Evolutionary conservation across 371 early-diverging fungal species (phyloP), one percentile per base, ranked within the genome.

Genomic region (Basidiobolus meristosporus): DNA sequence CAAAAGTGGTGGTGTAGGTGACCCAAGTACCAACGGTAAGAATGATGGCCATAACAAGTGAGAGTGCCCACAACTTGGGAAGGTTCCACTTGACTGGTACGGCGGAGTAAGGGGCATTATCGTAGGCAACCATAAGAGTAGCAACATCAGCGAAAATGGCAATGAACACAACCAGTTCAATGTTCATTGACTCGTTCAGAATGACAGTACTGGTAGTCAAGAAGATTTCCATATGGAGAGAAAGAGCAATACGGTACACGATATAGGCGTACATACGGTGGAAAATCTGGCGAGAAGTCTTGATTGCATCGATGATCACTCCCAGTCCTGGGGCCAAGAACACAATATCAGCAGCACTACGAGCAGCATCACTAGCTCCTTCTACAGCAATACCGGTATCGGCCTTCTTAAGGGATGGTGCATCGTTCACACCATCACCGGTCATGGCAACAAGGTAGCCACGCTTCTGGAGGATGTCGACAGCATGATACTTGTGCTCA

Each of bases 391-490:
- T 70, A 61, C 81, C 81, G 39, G 77, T 75, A 49, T 80, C 74
- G 44, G 81, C 81, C 65, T 76, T 75, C 51, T 72, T 70, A 47
- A 96, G 78, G 37, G 95, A 91, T 16, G 87, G 90, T 9, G 90
- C 85, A 60, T 92, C 97, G 60, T 91, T 92, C 40, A 89, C 88
- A 63, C 92, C 91, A 58, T 92, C 91, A 48, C 97, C 96, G 18
- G 43, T 43, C 86, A 89, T 88, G 39, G 77, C 81, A 36, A 81
- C 84, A 58, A 79, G 67, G 48, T 79, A 70, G 9, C 76, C 77
- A 47, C 68, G 61, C 40, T 68, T 65, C 59, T 91, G 87, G 43
- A 93, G 67, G 38, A 83, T 80, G 47, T 78, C 75, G 26, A 96
- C 86, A 56, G 93, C 83, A 55, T 82, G 80, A 43, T 81, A 71